phyloP scores from a whole-genome alignment of 306 rosid species.

The Trichosanthes truncata region DNA sequence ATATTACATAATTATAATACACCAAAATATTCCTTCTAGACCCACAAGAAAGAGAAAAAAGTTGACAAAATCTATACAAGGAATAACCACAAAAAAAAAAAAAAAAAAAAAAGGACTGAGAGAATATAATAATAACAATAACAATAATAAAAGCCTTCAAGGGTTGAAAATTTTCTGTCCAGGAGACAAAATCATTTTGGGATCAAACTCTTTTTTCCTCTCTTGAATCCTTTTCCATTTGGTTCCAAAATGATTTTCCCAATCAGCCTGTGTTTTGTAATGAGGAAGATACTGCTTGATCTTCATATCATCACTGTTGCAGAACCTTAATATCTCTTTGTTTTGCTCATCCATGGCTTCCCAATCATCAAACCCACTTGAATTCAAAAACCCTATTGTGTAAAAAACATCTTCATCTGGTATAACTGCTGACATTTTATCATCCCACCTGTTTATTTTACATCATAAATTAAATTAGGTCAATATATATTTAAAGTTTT shows the following conservation, averaged over 20 bases:
- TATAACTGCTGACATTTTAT: conserved; percentile 50
- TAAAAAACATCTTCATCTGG: conserved; percentile 86
- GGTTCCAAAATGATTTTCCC: conserved; percentile 65
- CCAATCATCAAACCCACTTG: conserved; percentile 69
- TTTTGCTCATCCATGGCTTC: conserved; percentile 49
- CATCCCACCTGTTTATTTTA: conserved; percentile 54
- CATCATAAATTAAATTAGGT: neutral
- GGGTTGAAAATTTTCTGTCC: conserved; percentile 62
- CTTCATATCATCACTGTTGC: conserved; percentile 38
- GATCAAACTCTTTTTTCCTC: conserved; percentile 60
- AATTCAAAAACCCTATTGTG: conserved; percentile 59
- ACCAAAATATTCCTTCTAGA: neutral
- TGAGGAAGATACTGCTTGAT: conserved; percentile 70
- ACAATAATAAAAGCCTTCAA: neutral
- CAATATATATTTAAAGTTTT: no score
- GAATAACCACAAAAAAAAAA: neutral
- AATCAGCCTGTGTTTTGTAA: conserved; percentile 38
- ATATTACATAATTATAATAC: neutral
- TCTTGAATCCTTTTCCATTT: conserved; percentile 58
- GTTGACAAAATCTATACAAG: neutral
- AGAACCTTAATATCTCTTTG: conserved; percentile 50
- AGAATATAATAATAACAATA: neutral
- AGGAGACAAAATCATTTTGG: conserved; percentile 75
- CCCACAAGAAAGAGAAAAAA: neutral
- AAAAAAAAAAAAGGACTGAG: neutral